Percentiles rank a stretch among this genome's conserved stretches.
Conservation (phyloP, 2,329 filamentous ascomycete species). For the Hypoxylon sp. region DNA sequence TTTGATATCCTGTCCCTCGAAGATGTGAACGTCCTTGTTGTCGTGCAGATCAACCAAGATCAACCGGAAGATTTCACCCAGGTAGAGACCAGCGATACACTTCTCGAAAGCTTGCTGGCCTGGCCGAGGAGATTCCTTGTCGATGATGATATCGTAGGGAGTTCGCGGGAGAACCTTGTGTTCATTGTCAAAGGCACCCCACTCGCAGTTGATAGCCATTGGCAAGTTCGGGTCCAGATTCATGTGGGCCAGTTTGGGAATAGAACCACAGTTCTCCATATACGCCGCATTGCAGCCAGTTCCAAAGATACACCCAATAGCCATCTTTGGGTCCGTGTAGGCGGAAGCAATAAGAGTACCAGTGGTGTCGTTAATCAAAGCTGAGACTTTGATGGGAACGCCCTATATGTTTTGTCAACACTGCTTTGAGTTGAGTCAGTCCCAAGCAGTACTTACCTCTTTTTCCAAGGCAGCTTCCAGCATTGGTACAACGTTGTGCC, state of each 20-base stretch:
- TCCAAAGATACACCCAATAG: constrained; percentile 97
- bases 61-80: constrained; percentile 94
- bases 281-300: constrained; percentile 99
- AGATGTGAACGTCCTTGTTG: constrained; percentile 80
- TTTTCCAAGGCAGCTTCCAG: constrained; percentile 83
- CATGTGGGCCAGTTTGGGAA: constrained; percentile 94
- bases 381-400: constrained; percentile 91
- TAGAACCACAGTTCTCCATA: constrained; percentile 92
- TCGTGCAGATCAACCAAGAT: constrained; percentile 89
- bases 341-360: constrained; percentile 96
- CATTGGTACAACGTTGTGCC: constrained; percentile 89
- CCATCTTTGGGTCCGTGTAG: constrained; percentile 94
- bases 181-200: constrained; percentile 96
- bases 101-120: constrained; percentile 98
- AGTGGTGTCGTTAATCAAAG: constrained; percentile 97
- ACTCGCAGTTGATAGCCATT: constrained; percentile 98
- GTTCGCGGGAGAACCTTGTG: constrained; percentile 89
- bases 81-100: constrained; percentile 95
- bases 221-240: constrained; percentile 86
- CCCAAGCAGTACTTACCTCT: constrained; percentile 64
- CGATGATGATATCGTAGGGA: constrained; percentile 87
- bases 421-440: not conserved
- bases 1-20: constrained; percentile 84
- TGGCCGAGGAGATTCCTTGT: constrained; percentile 91
- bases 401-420: constrained; percentile 65